phyloP scores from a whole-genome alignment of 2,329 filamentous ascomycete species.

The Fusarium acutatum region DNA sequence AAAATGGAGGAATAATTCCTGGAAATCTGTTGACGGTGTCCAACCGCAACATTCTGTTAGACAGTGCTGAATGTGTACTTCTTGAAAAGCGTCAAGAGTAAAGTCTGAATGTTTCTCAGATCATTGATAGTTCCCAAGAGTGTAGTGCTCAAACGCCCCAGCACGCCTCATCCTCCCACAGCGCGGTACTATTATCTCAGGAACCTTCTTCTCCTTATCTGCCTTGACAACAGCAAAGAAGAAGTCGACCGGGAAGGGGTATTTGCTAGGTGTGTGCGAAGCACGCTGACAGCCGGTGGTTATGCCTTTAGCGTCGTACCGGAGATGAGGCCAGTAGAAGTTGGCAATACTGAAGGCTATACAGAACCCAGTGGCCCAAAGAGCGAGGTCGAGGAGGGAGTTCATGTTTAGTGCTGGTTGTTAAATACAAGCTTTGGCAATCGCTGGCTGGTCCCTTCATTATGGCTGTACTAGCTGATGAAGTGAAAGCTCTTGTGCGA shows the following conservation, averaged over 20 bases:
- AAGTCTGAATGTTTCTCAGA: neutral
- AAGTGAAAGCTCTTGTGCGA: neutral
- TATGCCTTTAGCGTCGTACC: neutral
- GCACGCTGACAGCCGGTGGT: neutral
- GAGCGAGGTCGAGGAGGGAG: neutral
- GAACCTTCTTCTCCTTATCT: neutral
- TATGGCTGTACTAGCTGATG: neutral
- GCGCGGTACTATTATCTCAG: neutral
- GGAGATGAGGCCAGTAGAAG: neutral
- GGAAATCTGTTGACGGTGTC: too few relatives aligned
- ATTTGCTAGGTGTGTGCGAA: fast-evolving
- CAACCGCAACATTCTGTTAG: neutral
- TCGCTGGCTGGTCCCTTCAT: neutral
- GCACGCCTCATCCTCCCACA: neutral
- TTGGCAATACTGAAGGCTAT: neutral
- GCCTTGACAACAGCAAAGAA: too few relatives aligned
- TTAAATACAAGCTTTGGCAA: neutral
- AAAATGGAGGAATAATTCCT: neutral
- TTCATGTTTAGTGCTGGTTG: neutral
- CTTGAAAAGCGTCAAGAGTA: neutral
- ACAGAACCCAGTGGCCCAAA: neutral
- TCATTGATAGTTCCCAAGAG: neutral
- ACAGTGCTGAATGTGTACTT: too few relatives aligned
- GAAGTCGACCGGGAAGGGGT: neutral
- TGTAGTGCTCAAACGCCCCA: neutral